Evolutionary conservation across 116 monocot species (phyloP), one percentile per base, ranked within the genome.

Genomic region (Cymodocea nodosa): DNA sequence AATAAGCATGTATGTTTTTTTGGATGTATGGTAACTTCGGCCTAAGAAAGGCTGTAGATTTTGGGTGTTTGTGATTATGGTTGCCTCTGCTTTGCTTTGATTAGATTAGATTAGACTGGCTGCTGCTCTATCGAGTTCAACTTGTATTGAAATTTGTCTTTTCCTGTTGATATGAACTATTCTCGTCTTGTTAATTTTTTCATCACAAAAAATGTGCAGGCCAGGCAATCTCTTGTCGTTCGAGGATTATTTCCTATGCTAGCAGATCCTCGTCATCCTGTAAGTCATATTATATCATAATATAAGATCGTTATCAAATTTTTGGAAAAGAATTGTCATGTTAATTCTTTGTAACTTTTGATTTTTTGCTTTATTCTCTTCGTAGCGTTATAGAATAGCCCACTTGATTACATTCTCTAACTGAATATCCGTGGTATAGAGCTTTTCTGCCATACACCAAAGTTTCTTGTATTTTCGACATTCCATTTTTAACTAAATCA

Each of bases 1-100:
- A 30, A 30, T 30, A 92, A 54, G 92, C 83, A 78, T 51, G 70
- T 15, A 20, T 30, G 30, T 30, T 30, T 30, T 30, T 30, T 30
- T 30, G 30, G 30, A 30, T 30, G 30, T 30, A 30, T 30, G 30
- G 30, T 30, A 30, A 30, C 30, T 30, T 30, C 3, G 30, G 30
- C 30, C 30, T 30, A 1, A 30, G 30, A 30, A 30, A 30, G 30
- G 30, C 30, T 30, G 30, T 3, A 3, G 30, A 30, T 30, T 30
- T 30, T 3, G 3, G 3, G 3, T 1, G 30, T 30, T 30, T 30
- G 30, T 30, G 30, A 30, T 30, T 30, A 30, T 30, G 30, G 30
- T 30, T 30, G 30, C 30, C 30, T 30, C 30, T 30, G 30, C 30
- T 30, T 30, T 30, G 2, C 30, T 30, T 30, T 30, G 30, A 30